Evolutionary conservation across 2,329 filamentous ascomycete species (phyloP).

Genomic region (Alternaria sp.): DNA sequence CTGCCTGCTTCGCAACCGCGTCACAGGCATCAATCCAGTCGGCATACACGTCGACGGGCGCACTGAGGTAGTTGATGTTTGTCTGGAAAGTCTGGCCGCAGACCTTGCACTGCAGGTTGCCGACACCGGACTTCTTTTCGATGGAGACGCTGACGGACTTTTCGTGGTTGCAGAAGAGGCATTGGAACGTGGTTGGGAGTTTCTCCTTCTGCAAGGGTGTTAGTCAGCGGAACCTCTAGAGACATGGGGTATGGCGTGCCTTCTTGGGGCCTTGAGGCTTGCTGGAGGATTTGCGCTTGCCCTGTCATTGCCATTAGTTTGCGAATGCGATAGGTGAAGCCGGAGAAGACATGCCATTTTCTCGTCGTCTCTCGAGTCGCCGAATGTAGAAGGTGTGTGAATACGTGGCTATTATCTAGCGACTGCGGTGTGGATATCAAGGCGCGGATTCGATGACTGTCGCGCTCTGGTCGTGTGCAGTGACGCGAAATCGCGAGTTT

Average conservation of each 20-base stretch:
- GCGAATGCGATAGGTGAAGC: conserved; percentile 23
- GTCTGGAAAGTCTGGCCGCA: conserved; percentile 96
- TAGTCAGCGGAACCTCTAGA: conserved; percentile 11
- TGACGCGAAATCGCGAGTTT: conserved; percentile 24
- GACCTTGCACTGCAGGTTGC: conserved; percentile 86
- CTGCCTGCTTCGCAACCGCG: conserved; percentile 71
- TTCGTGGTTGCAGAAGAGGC: conserved; percentile 98
- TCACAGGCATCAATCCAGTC: conserved; percentile 98
- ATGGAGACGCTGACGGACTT: conserved; percentile 90
- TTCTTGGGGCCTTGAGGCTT: conserved; percentile 85
- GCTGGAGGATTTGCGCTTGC: conserved; percentile 88
- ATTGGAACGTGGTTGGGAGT: conserved; percentile 86
- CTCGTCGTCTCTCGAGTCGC: background rate
- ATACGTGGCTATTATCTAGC: background rate
- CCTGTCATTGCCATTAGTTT: conserved; percentile 58
- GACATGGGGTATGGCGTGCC: conserved; percentile 59
- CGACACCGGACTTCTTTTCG: conserved; percentile 90
- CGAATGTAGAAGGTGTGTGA: background rate
- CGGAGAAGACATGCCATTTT: conserved; percentile 33
- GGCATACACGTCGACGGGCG: conserved; percentile 92
- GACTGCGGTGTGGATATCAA: background rate
- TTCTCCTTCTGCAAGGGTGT: conserved; percentile 63
- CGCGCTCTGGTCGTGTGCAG: conserved; percentile 12
- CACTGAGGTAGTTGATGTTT: conserved; percentile 90
- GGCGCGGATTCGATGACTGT: background rate